Conservation (phyloP, 768 basidiomycete species). For the Kwoniella sp. region DNA sequence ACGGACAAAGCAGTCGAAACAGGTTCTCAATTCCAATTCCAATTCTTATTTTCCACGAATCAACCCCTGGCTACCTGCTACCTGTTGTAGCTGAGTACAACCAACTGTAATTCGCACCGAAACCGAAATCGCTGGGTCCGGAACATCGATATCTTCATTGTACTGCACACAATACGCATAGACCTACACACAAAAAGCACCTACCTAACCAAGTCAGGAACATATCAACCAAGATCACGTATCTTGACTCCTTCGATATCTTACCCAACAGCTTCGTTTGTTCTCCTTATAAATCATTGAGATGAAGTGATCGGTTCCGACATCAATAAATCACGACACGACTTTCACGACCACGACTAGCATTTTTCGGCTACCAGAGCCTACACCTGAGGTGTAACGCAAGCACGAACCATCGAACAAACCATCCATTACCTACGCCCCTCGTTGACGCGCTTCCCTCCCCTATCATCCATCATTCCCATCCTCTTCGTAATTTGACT, state of each 20-base stretch:
- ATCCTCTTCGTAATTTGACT: background rate
- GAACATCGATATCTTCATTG: too few species aligned
- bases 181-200: too few species aligned
- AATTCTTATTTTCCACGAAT: too few species aligned
- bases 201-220: too few species aligned
- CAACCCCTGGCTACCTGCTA: too few species aligned
- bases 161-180: too few species aligned
- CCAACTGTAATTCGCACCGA: too few species aligned
- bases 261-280: background rate
- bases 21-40: too few species aligned
- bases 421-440: background rate
- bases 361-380: background rate
- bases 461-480: background rate
- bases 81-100: too few species aligned
- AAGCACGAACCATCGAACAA: background rate
- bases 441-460: background rate
- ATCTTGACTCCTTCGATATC: too few species aligned
- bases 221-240: too few species aligned
- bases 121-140: too few species aligned
- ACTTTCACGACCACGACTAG: background rate
- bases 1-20: background rate
- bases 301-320: background rate
- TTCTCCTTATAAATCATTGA: background rate
- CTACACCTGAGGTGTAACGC: background rate
- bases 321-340: background rate